Evolutionary conservation across 257 asterid species (phyloP).

Genomic region (Mitragyna speciosa): DNA sequence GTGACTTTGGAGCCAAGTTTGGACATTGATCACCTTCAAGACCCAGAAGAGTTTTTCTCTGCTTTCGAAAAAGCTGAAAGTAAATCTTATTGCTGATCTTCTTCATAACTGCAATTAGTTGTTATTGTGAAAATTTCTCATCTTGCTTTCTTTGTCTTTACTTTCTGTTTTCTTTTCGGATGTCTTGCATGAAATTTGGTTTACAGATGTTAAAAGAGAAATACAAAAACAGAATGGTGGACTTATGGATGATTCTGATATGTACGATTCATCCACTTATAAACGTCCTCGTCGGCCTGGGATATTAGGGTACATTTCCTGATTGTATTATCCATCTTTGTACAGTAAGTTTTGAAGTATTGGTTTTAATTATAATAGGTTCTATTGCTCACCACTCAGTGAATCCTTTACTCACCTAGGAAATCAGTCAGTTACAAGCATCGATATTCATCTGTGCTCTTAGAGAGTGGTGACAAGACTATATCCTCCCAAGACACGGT

Average conservation of each 20-base stretch:
- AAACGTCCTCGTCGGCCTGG: constrained; percentile 61
- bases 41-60: constrained; percentile 69
- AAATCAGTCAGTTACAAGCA: constrained; percentile 53
- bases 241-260: constrained; percentile 28
- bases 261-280: constrained; percentile 35
- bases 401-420: constrained; percentile 37
- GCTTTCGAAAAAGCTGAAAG: constrained; percentile 68
- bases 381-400: background rate
- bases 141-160: background rate
- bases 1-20: constrained; percentile 42
- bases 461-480: constrained; percentile 43
- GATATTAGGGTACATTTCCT: constrained; percentile 59
- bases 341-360: background rate
- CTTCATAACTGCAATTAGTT: background rate
- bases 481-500: constrained; percentile 46
- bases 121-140: background rate
- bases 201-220: constrained; percentile 71
- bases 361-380: background rate
- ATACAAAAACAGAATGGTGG: constrained; percentile 67
- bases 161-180: constrained; percentile 6
- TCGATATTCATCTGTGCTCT: constrained; percentile 39
- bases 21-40: constrained; percentile 46
- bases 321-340: constrained; percentile 11
- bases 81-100: constrained; percentile 29
- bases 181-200: constrained; percentile 6